Conservation (phyloP, 768 basidiomycete species). For the Lactarius psammicola region DNA sequence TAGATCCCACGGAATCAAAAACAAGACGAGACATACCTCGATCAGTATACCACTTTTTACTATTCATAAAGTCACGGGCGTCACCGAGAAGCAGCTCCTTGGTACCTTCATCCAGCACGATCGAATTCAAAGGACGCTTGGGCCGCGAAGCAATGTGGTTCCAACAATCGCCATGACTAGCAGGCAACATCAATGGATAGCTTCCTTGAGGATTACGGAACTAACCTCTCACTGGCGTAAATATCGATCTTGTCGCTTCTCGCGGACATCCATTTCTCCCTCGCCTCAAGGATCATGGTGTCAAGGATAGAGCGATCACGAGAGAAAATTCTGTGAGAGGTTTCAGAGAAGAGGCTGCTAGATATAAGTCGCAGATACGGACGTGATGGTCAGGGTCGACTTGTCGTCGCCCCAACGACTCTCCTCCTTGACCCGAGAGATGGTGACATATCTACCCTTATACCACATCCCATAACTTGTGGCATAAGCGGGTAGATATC, state of each 20-base stretch:
- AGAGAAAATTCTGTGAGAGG: too few relatives aligned
- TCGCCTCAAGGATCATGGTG: too few relatives aligned
- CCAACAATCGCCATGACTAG: slow-evolving; percentile 44
- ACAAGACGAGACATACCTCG: slow-evolving; percentile 45
- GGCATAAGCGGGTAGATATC: slow-evolving; percentile 45
- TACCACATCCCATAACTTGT: slow-evolving; percentile 49
- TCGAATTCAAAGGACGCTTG: too few relatives aligned
- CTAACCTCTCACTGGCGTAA: too few relatives aligned
- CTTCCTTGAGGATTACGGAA: background rate
- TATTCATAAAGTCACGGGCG: too few relatives aligned
- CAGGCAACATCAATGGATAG: slow-evolving; percentile 3
- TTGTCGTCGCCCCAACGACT: slow-evolving; percentile 38
- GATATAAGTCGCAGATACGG: too few relatives aligned
- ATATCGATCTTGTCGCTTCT: too few relatives aligned
- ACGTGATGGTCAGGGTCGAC: slow-evolving; percentile 42
- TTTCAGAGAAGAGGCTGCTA: too few relatives aligned
- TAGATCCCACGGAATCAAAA: background rate
- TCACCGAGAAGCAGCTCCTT: too few relatives aligned
- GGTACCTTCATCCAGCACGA: too few relatives aligned
- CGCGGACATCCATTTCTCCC: too few relatives aligned
- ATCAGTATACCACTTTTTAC: slow-evolving; percentile 67
- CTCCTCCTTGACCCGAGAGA: slow-evolving; percentile 39
- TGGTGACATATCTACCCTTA: slow-evolving; percentile 36
- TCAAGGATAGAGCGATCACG: too few relatives aligned
- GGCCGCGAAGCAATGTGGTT: slow-evolving; percentile 52